phyloP scores from a whole-genome alignment of 768 basidiomycete genomes.

The Phlebiopsis gigantea region DNA sequence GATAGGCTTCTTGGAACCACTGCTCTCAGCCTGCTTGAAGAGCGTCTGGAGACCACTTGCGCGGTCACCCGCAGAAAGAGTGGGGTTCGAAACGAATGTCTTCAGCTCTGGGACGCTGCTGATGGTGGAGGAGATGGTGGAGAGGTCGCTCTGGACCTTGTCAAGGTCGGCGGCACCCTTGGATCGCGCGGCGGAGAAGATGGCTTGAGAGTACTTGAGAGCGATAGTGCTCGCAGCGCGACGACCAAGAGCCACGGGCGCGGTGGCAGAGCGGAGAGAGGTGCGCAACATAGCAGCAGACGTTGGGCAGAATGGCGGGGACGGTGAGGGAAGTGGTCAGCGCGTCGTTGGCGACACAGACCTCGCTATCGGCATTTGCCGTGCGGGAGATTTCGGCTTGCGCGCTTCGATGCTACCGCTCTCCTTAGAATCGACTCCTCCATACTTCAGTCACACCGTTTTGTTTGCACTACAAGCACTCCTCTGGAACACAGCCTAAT shows the following conservation, averaged over 20 bases:
- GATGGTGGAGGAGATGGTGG: slow-evolving; percentile 63
- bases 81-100: slow-evolving; percentile 84
- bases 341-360: slow-evolving; percentile 11
- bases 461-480: too few species aligned
- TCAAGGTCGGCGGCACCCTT: slow-evolving; percentile 80
- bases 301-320: slow-evolving; percentile 10
- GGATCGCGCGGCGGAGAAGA: slow-evolving; percentile 74
- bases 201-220: slow-evolving; percentile 78
- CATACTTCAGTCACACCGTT: neutral
- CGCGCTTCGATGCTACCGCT: neutral
- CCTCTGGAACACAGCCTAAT: too few species aligned
- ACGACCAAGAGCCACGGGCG: slow-evolving; percentile 47
- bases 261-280: slow-evolving; percentile 44
- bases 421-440: neutral
- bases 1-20: slow-evolving; percentile 63
- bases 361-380: slow-evolving; percentile 13
- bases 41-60: slow-evolving; percentile 59
- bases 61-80: slow-evolving; percentile 79
- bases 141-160: slow-evolving; percentile 84
- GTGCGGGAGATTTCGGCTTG: slow-evolving; percentile 16
- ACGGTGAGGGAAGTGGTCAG: slow-evolving; percentile 13
- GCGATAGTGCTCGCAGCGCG: slow-evolving; percentile 77
- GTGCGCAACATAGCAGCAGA: slow-evolving; percentile 50
- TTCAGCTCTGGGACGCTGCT: slow-evolving; percentile 57
- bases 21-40: slow-evolving; percentile 59